Percentiles rank a stretch among this genome's conserved stretches.
Evolutionary conservation across 352 stramenopile species (phyloP).

Genomic region (Elongisporangium prolatum): DNA sequence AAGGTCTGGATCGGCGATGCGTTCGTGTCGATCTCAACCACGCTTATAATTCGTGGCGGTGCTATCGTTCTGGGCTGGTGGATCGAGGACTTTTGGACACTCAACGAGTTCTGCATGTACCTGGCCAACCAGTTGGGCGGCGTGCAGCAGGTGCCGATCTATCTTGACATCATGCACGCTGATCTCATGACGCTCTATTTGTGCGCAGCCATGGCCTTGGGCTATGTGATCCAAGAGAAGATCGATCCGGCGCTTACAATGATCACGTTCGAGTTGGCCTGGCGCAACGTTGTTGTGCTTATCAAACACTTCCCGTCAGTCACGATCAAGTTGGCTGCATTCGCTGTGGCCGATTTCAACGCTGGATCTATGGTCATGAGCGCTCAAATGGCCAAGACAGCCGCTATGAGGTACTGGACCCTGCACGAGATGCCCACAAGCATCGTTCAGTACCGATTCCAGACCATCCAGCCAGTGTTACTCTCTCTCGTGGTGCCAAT

Average conservation of each 20-base stretch:
- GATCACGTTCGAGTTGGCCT: constrained; percentile 5
- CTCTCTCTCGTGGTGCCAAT: constrained; percentile 15
- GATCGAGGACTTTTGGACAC: constrained; percentile 38
- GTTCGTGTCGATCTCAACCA: constrained; percentile 30
- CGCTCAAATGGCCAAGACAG: constrained; percentile 8
- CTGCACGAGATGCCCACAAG: constrained; percentile 19
- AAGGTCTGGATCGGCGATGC: constrained; percentile 39
- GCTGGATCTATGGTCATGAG: not conserved
- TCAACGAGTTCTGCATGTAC: constrained; percentile 39
- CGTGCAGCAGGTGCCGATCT: constrained; percentile 19
- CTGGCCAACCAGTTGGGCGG: constrained; percentile 20
- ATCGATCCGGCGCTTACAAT: constrained; percentile 7
- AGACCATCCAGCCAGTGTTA: constrained; percentile 21
- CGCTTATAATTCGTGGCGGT: constrained; percentile 24
- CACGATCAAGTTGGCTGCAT: not conserved
- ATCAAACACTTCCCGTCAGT: not conserved
- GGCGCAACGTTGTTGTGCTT: too few relatives aligned
- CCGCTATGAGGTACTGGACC: constrained; percentile 24
- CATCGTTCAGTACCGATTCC: constrained; percentile 16
- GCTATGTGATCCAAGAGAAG: constrained; percentile 11
- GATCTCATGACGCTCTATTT: constrained; percentile 40
- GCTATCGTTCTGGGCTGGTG: constrained; percentile 31
- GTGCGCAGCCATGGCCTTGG: constrained; percentile 19
- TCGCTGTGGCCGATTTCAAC: not conserved
- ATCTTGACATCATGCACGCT: constrained; percentile 27